These are phyloP conservation scores for Gloeopeniophorella convolvens DNA, from an alignment of 768 basidiomycete species.

Conservation along the genomic window DNA sequence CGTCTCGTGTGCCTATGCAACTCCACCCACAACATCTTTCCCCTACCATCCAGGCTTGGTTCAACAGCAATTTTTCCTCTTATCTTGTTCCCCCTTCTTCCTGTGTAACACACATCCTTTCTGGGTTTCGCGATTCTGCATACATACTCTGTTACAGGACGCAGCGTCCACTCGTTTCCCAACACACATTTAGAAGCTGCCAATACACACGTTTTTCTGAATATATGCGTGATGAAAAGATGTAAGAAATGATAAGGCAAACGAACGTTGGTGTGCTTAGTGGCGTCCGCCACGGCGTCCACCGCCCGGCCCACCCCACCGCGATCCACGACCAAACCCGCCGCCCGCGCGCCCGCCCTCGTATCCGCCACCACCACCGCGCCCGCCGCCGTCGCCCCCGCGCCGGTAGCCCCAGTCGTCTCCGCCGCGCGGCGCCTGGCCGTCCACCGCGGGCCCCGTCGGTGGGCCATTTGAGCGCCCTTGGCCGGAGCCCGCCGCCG, in stretches of 20 bases:
- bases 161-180: not conserved
- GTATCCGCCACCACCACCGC: constrained; percentile 30
- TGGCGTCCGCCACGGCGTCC: constrained; percentile 6
- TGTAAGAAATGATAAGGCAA: not conserved
- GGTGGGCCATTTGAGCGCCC: not conserved
- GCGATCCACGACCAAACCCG: constrained; percentile 24
- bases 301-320: constrained; percentile 15
- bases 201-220: constrained; percentile 1
- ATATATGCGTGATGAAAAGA: not conserved
- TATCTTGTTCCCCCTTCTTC: not conserved
- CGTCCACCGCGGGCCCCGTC: not conserved
- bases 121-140: not conserved
- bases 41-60: not conserved
- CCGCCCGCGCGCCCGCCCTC: constrained; percentile 30
- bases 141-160: not conserved
- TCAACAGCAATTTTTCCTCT: not conserved
- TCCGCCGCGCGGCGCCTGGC: constrained; percentile 1
- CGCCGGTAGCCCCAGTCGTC: constrained; percentile 18
- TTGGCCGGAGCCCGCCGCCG: not conserved
- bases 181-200: constrained; percentile 6
- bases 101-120: constrained; percentile 11
- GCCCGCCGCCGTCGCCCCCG: constrained; percentile 25
- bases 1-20: not conserved
- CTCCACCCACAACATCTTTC: not conserved
- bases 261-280: not conserved